Percentiles rank a stretch among this genome's conserved stretches.
Evolutionary conservation across 345 rosid genomes (phyloP).

Genomic region (Heritiera fomes): DNA sequence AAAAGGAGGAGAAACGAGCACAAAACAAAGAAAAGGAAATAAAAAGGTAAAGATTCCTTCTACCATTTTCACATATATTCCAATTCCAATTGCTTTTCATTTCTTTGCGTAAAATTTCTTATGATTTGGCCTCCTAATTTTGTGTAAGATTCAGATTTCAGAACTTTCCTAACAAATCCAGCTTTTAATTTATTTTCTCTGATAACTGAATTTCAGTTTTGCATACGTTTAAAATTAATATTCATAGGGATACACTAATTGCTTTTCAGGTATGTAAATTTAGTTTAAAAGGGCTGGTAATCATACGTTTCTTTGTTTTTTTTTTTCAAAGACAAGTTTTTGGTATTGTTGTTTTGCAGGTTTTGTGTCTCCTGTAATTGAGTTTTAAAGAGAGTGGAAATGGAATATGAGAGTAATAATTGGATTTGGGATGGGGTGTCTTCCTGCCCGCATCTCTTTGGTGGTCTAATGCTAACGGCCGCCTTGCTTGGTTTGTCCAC

Average conservation of each 20-base stretch:
- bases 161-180: background rate
- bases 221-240: background rate
- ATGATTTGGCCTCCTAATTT: background rate
- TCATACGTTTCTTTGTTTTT: no score
- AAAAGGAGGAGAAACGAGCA: slow-evolving; percentile 16
- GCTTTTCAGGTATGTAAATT: background rate
- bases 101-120: background rate
- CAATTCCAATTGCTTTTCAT: background rate
- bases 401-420: slow-evolving; percentile 53
- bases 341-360: slow-evolving; percentile 28
- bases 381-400: slow-evolving; percentile 17
- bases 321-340: background rate
- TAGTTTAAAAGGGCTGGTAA: no score
- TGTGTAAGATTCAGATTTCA: background rate
- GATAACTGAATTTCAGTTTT: background rate
- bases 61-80: background rate
- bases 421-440: slow-evolving; percentile 69
- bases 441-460: slow-evolving; percentile 58
- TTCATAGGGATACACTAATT: background rate
- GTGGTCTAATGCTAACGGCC: slow-evolving; percentile 65
- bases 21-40: background rate
- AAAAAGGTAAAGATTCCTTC: slow-evolving; percentile 10
- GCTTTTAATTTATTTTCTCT: background rate
- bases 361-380: slow-evolving; percentile 40
- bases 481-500: slow-evolving; percentile 69